Evolutionary conservation across 2,329 filamentous ascomycete species (phyloP).

Genomic region (Colletotrichum tamarilloi): DNA sequence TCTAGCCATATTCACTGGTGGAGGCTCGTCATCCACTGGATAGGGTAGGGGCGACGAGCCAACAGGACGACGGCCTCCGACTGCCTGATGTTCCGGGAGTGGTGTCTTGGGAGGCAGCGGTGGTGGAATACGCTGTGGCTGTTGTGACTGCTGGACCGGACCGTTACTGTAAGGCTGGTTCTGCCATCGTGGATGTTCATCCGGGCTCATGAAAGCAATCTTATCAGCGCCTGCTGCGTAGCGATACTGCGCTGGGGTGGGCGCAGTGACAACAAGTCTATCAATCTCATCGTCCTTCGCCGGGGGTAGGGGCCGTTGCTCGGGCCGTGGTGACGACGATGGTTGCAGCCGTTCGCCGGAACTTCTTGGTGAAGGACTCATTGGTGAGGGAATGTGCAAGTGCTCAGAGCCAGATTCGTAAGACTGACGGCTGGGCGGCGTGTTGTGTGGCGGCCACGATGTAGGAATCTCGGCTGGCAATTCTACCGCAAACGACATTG

Average conservation of each 20-base stretch:
- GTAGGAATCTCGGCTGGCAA: slow-evolving; percentile 66
- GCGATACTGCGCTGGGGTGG: slow-evolving; percentile 69
- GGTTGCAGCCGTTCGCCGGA: slow-evolving; percentile 59
- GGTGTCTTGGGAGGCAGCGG: slow-evolving; percentile 84
- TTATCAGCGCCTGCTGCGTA: slow-evolving; percentile 73
- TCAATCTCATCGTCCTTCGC: slow-evolving; percentile 58
- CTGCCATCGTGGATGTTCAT: slow-evolving; percentile 65
- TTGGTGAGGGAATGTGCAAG: slow-evolving; percentile 52
- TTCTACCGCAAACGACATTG: slow-evolving; percentile 67
- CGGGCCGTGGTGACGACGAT: slow-evolving; percentile 44
- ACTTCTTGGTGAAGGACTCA: slow-evolving; percentile 57
- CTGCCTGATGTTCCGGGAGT: slow-evolving; percentile 63
- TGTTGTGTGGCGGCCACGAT: slow-evolving; percentile 46
- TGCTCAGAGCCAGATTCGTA: slow-evolving; percentile 68
- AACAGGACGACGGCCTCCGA: slow-evolving; percentile 46
- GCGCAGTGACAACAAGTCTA: slow-evolving; percentile 65
- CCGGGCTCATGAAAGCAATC: slow-evolving; percentile 70
- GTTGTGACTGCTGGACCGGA: slow-evolving; percentile 38
- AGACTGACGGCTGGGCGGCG: slow-evolving; percentile 60
- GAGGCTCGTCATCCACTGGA: slow-evolving; percentile 82
- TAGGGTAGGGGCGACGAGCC: slow-evolving; percentile 71
- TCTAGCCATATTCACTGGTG: slow-evolving; percentile 83
- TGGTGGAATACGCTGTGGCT: slow-evolving; percentile 62
- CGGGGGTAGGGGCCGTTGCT: slow-evolving; percentile 44
- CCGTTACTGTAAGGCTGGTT: slow-evolving; percentile 38